Evolutionary conservation across 2,329 filamentous ascomycete species (phyloP), one percentile per base, ranked within the genome.

Genomic region (Byssoonygena ceratinophila): DNA sequence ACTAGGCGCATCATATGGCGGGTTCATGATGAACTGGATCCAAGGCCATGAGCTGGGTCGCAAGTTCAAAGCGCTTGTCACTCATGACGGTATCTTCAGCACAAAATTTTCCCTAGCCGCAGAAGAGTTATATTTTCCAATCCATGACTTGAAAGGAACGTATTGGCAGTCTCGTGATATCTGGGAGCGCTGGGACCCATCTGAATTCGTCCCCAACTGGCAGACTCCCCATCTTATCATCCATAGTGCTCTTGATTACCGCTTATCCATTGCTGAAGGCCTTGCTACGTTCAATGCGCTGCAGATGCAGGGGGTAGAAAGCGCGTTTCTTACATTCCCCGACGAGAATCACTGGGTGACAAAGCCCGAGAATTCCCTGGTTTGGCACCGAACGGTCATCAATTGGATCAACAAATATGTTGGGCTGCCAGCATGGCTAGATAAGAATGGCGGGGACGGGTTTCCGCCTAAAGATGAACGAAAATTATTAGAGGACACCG

Each of bases 201-300:
- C 72, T 16, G 68, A 68, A 3, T 74, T 76, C 59, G 73, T 76
- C 0, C 68, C 76, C 32, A 76, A 91, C 59, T 96, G 90, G 90
- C 73, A 78, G 1, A 96, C 90, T 0, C 92, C 92, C 0, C 84
- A 92, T 68, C 74, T 98, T 56, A 82, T 94, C 55, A 89, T 97
- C 51, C 91, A 97, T 68, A 91, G 82, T 63, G 87, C 92, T 61
- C 76, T 92, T 29, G 91, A 97, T 67, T 97, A 95, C 65, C 80
- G 91, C 16, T 73, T 96, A 23, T 85, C 89, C 0, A 83, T 97
- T 51, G 81, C 84, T 0, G 91, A 96, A 67, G 90, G 89, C 0
- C 68, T 95, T 50, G 79, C 85, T 1, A 85, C 87, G 49, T 95
- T 94, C 71, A 94, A 94, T 58, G 83, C 89, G 6, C 72, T 95